Evolutionary conservation across 208 protist genomes (phyloP), one percentile per base, ranked within the genome.

Genomic region (Leptomonas seymouri): DNA sequence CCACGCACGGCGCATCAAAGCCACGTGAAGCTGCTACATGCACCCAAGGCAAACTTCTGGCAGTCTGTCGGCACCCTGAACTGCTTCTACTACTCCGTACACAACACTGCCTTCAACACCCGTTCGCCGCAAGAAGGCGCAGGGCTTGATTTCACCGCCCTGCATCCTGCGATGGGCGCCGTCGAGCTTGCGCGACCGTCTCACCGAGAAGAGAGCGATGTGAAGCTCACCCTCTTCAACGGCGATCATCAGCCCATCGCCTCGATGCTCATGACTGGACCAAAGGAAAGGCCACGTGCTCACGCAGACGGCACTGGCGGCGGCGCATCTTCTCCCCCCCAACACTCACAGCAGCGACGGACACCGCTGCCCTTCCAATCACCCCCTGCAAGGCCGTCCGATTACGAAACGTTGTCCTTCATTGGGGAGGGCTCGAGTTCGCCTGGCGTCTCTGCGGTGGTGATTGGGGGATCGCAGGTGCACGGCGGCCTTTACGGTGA

Each of bases 21-120:
- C 30, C 63, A 74, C 45, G 81, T 91, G 54, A 76, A 61, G 46
- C 59, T 78, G 73, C 70, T 78, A 16, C 71, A 80, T 55, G 71
- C 83, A 0, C 91, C 91, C 16, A 81, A 79, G 76, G 55, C 55
- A 39, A 44, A 93, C 67, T 91, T 96, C 68, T 96, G 91, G 89
- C 41, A 75, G 0, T 36, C 70, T 0, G 80, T 96, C 6, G 91
- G 91, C 28, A 71, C 63, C 42, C 76, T 94, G 41, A 94, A 92
- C 67, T 85, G 71, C 50, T 81, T 89, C 58, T 94, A 93, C 78
- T 78, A 66, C 67, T 92, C 89, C 14, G 39, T 48, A 0, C 82
- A 93, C 27, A 3, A 30, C 14, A 51, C 63, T 2, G 20, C 28
- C 6, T 57, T 23, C 34, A 39, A 39, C 34, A 39, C 34, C 34